Evolutionary conservation across 2,329 filamentous ascomycete genomes (phyloP), one percentile per base, ranked within the genome.

Genomic region (Stemphylium lycopersici): DNA sequence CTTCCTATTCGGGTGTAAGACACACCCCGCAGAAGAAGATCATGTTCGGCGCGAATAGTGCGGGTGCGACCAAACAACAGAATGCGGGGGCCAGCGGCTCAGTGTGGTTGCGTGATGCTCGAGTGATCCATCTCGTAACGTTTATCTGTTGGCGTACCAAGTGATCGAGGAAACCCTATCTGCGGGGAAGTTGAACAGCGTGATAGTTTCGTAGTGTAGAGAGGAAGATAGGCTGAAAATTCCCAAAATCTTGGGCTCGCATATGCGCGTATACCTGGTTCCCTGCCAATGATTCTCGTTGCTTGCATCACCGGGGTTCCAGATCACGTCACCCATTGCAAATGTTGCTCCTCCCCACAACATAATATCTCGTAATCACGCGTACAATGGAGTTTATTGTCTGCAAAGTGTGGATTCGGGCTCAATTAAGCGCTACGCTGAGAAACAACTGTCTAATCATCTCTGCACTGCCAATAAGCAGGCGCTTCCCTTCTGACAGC

Each of bases 391-490:
- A 16, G 16, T 24, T 7, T 15, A 5, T 12, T 15, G 34, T 43
- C 22, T 38, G 42, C 24, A 33, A 55, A 60, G 41, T 60, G 51
- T 63, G 61, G 52, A 66, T 55, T 58, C 55, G 57, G 48, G 50
- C 65, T 66, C 56, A 51, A 72, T 73, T 74, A 72, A 62, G 69
- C 63, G 64, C 66, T 68, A 67, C 68, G 64, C 65, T 67, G 63
- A 63, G 65, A 58, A 51, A 56, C 61, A 58, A 44, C 31, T 68
- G 52, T 69, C 67, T 72, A 68, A 57, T 58, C 59, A 50, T 49
- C 38, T 44, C 48, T 45, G 29, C 47, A 59, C 64, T 69, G 63
- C 65, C 62, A 63, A 69, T 67, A 68, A 66, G 66, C 69, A 67
- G 60, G 52, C 62, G 18, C 42, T 48, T 48, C 40, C 60, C 52